Evolutionary conservation across 169 alveolate species (phyloP), one percentile per base, ranked within the genome.

Genomic region (Cryptosporidium sp.): DNA sequence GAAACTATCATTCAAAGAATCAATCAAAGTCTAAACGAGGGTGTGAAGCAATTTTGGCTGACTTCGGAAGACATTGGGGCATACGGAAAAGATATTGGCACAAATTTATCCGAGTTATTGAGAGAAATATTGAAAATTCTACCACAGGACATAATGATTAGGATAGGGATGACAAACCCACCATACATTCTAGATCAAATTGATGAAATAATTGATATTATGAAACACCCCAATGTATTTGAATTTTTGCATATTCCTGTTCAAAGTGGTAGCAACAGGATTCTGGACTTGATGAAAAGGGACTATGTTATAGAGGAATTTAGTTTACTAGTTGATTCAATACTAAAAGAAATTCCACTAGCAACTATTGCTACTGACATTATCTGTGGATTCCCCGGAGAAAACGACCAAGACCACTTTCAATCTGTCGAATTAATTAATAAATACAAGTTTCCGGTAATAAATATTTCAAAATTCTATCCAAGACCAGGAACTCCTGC

Each of bases 101-200:
- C 99, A 65, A 94, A 96, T 92, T 92, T 98, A 18, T 98, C 98
- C 0, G 94, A 94, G 56, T 93, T 98, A 60, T 93, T 97, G 52
- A 84, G 84, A 51, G 93, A 93, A 75, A 93, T 97, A 9, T 92
- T 96, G 48, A 94, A 94, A 37, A 85, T 91, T 33, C 84, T 96
- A 16, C 98, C 96, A 56, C 68, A 93, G 71, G 98, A 95, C 93
- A 92, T 94, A 89, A 95, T 97, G 98, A 58, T 96, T 48, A 94
- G 98, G 84, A 93, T 97, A 29, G 99, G 99, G n/a, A 98, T 98
- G 99, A 97, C 99, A 37, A 98, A 98, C 91, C 99, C 99, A 7
- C 99, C 99, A 0, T 97, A 96, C 92, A 97, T 98, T 62, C 91
- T 97, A 85, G 97, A 97, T 91, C 99, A 98, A 91, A 91, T 97